phyloP scores from a whole-genome alignment of 2,329 filamentous ascomycete species.

The Didymella keratinophila region DNA sequence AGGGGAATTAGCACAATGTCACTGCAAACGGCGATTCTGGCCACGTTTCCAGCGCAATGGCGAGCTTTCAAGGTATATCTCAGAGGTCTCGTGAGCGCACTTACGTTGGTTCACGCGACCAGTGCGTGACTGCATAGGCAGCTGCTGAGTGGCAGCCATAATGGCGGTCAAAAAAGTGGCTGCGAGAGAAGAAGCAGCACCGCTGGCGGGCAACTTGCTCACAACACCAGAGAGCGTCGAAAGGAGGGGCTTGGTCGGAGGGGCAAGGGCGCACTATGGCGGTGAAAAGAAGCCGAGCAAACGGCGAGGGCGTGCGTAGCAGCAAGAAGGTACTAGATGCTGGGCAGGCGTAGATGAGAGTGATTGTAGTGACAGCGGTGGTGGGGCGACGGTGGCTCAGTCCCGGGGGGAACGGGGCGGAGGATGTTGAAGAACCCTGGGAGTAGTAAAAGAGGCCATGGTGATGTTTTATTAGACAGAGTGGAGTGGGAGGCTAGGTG shows the following conservation, averaged over 20 bases:
- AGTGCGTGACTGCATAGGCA: conserved; percentile 70
- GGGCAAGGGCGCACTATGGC: conserved; percentile 32
- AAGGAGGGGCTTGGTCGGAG: conserved; percentile 25
- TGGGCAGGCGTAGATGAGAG: conserved; percentile 16
- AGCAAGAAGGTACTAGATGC: conserved; percentile 9
- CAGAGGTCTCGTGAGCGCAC: conserved; percentile 53
- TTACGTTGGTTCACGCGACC: conserved; percentile 83
- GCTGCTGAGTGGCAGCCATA: conserved; percentile 57
- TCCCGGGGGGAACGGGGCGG: conserved; percentile 60
- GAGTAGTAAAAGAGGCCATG: conserved; percentile 51
- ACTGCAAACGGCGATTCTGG: conserved; percentile 10
- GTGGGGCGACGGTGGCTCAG: conserved; percentile 51
- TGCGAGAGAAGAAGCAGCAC: conserved; percentile 14
- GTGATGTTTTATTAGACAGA: conserved; percentile 46
- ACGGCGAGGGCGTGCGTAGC: conserved; percentile 29
- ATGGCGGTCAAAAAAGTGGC: conserved; percentile 21
- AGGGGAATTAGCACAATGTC: conserved; percentile 23
- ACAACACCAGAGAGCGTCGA: conserved; percentile 17
- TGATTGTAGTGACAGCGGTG: conserved; percentile 20
- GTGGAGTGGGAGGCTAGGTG: conserved; percentile 34
- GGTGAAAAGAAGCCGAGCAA: conserved; percentile 40
- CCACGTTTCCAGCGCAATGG: conserved; percentile 11
- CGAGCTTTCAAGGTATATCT: conserved; percentile 16
- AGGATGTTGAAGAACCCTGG: conserved; percentile 55
- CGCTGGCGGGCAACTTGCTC: conserved; percentile 25